A percentile compares a stretch with the other conserved stretches of the same genome.
These are phyloP conservation scores for Chlorella ohadii DNA, from an alignment of 139 green algal species.

Conservation along the genomic window DNA sequence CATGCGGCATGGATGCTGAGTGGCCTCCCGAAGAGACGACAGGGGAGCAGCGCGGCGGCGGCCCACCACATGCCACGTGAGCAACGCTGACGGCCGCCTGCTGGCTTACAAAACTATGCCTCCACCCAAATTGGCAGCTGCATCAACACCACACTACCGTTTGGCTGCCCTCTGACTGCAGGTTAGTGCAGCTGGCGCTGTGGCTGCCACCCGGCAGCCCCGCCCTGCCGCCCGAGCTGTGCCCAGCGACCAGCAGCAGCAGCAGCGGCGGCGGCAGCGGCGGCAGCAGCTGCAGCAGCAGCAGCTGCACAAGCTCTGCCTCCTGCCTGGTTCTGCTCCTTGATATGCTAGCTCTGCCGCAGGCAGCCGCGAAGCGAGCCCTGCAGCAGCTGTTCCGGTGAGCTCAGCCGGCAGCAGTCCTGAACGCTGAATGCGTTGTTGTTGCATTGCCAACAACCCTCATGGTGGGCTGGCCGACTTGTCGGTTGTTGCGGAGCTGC, in stretches of 20 bases:
- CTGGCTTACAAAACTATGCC: too few species aligned
- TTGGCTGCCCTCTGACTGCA: too few species aligned
- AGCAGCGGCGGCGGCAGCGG: background rate
- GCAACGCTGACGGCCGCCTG: too few species aligned
- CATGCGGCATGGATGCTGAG: slow-evolving; percentile 43
- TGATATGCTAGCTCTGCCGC: slow-evolving; percentile 25
- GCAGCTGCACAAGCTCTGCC: background rate
- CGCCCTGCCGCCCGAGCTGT: too few species aligned
- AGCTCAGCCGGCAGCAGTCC: too few species aligned
- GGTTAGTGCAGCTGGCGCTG: slow-evolving; percentile 44
- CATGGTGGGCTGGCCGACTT: too few species aligned
- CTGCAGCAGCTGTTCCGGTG: slow-evolving; percentile 39
- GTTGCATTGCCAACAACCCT: too few species aligned
- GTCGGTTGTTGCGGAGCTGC: too few species aligned
- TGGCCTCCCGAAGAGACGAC: slow-evolving; percentile 38
- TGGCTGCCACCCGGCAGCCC: background rate
- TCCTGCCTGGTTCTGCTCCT: slow-evolving; percentile 20
- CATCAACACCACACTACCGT: too few species aligned
- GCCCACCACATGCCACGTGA: slow-evolving; percentile 23
- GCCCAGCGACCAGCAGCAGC: background rate
- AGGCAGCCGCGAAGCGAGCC: slow-evolving; percentile 1
- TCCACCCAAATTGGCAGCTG: too few species aligned
- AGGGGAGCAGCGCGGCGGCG: background rate
- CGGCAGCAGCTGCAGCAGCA: background rate
- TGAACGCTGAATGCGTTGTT: background rate